Evolutionary conservation across 495 filamentous ascomycete genomes (phyloP).

Genomic region (Lasiosphaeria hispida): DNA sequence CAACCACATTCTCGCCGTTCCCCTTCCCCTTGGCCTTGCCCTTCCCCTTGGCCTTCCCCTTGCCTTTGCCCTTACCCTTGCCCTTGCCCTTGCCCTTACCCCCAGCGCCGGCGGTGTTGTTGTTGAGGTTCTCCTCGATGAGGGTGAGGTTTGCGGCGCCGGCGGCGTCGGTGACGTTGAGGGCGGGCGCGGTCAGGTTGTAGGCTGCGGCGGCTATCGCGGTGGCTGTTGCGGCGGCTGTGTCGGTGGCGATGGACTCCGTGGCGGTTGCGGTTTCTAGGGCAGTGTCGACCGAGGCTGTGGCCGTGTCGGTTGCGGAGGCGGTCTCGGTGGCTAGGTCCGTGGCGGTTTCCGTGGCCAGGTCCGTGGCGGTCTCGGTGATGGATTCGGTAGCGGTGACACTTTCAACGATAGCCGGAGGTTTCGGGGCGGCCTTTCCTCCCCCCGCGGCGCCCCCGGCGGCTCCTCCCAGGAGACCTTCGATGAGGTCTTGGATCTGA

Average conservation of each 20-base stretch:
- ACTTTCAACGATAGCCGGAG: no score
- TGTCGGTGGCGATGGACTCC: not conserved
- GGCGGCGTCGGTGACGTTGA: conserved; percentile 6
- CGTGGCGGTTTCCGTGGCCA: no score
- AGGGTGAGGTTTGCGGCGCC: not conserved
- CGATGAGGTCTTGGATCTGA: no score
- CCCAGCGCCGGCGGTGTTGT: not conserved
- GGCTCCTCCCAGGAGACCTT: no score
- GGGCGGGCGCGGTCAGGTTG: not conserved
- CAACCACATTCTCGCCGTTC: not conserved
- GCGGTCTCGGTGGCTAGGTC: no score
- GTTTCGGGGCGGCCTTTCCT: no score
- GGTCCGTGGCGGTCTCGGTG: no score
- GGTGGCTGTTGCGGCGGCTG: not conserved
- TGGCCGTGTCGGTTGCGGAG: no score
- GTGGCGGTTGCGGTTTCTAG: not conserved
- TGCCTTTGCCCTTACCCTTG: not conserved
- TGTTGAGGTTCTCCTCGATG: not conserved
- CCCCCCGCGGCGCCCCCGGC: no score
- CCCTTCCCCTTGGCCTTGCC: conserved; percentile 14
- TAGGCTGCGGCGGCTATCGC: not conserved
- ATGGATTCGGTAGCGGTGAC: no score
- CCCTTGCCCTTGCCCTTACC: conserved; percentile 7
- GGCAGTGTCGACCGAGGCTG: no score
- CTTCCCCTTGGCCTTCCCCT: conserved; percentile 15